A percentile compares a stretch with the other conserved stretches of the same genome.
These are phyloP conservation scores for Dysphania ambrosioides DNA, from an alignment of 148 eudicot species.

Conservation along the genomic window DNA sequence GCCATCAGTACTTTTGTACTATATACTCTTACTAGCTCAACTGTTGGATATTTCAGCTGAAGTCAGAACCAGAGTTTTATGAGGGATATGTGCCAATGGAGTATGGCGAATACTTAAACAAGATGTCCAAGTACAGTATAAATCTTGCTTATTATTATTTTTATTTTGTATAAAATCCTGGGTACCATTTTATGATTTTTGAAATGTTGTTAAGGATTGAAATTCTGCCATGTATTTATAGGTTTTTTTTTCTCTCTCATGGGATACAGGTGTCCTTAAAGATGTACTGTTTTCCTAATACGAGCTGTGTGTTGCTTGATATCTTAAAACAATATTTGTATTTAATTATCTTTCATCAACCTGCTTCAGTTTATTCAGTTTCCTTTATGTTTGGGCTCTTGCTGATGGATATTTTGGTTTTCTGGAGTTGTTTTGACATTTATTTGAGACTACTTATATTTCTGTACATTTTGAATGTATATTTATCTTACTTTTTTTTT, in stretches of 20 bases:
- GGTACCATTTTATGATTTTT: background rate
- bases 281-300: background rate
- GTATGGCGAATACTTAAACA: conserved; percentile 73
- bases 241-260: background rate
- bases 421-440: no score
- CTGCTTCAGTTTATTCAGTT: background rate
- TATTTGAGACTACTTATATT: no score
- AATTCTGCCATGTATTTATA: background rate
- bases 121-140: conserved; percentile 62
- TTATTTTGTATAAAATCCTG: background rate
- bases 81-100: conserved; percentile 97
- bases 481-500: conserved; percentile 6
- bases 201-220: background rate
- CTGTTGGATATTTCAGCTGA: conserved; percentile 53
- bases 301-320: background rate
- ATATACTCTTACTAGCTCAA: background rate
- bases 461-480: background rate
- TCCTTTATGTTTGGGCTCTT: background rate
- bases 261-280: background rate
- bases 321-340: background rate
- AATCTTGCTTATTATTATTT: conserved; percentile 19
- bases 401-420: no score
- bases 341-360: background rate
- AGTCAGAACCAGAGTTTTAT: conserved; percentile 58
- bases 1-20: conserved; percentile 6